Base-by-base conservation (phyloP, 75 land plant species). In the Chamaecyparis obtusa region DNA sequence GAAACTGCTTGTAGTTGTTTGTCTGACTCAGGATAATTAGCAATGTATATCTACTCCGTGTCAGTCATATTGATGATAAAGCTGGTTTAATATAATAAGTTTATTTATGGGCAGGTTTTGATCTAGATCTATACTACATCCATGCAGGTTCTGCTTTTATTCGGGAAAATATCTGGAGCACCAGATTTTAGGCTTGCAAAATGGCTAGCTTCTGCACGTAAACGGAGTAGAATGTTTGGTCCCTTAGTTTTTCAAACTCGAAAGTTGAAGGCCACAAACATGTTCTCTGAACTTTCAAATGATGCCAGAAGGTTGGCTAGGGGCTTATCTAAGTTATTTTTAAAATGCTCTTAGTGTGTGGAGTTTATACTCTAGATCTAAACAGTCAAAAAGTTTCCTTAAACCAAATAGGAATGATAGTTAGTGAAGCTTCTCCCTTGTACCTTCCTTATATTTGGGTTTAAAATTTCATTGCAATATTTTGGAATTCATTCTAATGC, bases 181-280 rank as follows among this genome's bases (percentile, higher is more conserved):
- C 85, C 92, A 16, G 96, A 86, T 11, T 83, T 87, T 60, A 54
- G 86, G 83, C 92, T 93, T 78, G 84, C 89, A 21, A 91, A 91
- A 90, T 95, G 96, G 96, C 54, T 95, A 77, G 92, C 88, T 46
- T 75, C 89, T 87, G 94, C 93, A 14, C 96, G 96, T 87, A 89
- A 90, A 54, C 87, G 91, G 69, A 93, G 92, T 51, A 80, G 88
- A 27, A 88, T 44, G 85, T 85, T 84, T 84, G 89, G 92, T 32
- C 74, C 91, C 51, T 94, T 91, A 16, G 92, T 93, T 37, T 93
- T 93, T 87, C 92, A 92, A 39, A 74, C 85, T 19, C 91, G 91
- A 33, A 81, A 78, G 27, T 44, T 82, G 19, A 55, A 80, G 71
- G 44, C 60, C 39, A 76, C 81, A 36, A 11, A 80, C 76, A 87